Conservation (phyloP, 176 grass and related monocot genomes). For the Oryza australiensis region DNA sequence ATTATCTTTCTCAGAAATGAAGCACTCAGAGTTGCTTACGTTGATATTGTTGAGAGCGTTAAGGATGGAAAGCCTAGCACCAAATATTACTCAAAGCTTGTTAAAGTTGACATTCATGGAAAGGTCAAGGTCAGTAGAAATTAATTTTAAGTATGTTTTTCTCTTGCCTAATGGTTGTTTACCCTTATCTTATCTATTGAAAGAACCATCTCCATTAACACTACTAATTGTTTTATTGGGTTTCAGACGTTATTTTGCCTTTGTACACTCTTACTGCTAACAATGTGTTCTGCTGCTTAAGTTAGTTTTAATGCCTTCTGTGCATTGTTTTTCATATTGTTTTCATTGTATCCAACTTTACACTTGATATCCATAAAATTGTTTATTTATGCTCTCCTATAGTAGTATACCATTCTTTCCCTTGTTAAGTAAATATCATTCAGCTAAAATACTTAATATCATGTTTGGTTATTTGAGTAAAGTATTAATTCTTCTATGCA, state of each 20-base stretch:
- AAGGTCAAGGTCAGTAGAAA: conserved; percentile 70
- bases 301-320: conserved; percentile 20
- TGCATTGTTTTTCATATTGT: conserved; percentile 6
- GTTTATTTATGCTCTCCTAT: neutral
- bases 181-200: neutral
- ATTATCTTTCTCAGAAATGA: conserved; percentile 69
- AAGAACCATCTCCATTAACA: neutral
- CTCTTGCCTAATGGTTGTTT: conserved; percentile 8
- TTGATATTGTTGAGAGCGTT: conserved; percentile 70
- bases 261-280: neutral
- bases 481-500: conserved; percentile 21
- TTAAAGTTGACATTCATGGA: conserved; percentile 93
- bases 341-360: neutral
- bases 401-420: neutral
- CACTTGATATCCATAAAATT: conserved; percentile 5
- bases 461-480: conserved; percentile 16
- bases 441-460: neutral
- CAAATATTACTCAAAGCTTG: conserved; percentile 94
- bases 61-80: conserved; percentile 72
- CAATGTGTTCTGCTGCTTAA: neutral
- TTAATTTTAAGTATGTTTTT: conserved; percentile 11
- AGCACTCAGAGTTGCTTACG: conserved; percentile 91
- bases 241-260: neutral
- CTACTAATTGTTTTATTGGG: neutral
- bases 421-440: neutral